Percentiles rank a stretch among this genome's conserved stretches.
These are phyloP conservation scores for Acacia melanoxylon DNA, from an alignment of 306 rosid species.

Conservation along the genomic window DNA sequence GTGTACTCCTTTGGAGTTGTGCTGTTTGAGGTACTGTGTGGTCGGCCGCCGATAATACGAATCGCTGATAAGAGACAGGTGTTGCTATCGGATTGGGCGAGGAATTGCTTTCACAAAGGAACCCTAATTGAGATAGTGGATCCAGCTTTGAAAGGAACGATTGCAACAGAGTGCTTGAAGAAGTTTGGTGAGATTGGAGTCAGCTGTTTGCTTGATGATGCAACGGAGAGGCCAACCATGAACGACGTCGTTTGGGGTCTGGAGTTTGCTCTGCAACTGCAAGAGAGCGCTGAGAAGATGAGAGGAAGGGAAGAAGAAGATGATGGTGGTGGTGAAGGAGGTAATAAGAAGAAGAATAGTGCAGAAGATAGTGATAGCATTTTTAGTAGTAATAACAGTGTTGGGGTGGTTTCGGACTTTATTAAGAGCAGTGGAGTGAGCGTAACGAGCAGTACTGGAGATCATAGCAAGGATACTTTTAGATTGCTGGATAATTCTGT, in stretches of 20 bases:
- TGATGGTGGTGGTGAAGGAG: background rate
- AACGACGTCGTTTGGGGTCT: constrained; percentile 60
- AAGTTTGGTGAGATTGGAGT: constrained; percentile 43
- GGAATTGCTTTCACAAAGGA: constrained; percentile 27
- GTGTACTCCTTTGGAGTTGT: constrained; percentile 70
- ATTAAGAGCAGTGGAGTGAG: background rate
- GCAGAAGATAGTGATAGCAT: background rate
- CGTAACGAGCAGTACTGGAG: background rate
- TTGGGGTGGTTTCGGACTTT: background rate
- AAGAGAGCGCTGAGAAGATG: constrained; percentile 46
- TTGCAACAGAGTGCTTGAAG: constrained; percentile 33
- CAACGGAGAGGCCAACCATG: constrained; percentile 55
- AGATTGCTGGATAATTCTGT: background rate
- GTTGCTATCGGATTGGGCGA: constrained; percentile 51
- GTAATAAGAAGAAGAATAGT: background rate
- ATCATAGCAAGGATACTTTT: background rate
- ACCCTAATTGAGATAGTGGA: constrained; percentile 43
- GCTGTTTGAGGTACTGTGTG: constrained; percentile 54
- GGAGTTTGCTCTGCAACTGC: constrained; percentile 57
- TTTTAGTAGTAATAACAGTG: background rate
- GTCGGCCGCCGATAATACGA: constrained; percentile 42
- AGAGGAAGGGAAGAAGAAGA: background rate
- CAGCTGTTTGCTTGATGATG: constrained; percentile 55
- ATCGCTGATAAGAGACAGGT: constrained; percentile 31
- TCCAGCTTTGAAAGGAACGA: constrained; percentile 37